Evolutionary conservation across 768 basidiomycete species (phyloP).

Genomic region (Leccinum rimulosum): DNA sequence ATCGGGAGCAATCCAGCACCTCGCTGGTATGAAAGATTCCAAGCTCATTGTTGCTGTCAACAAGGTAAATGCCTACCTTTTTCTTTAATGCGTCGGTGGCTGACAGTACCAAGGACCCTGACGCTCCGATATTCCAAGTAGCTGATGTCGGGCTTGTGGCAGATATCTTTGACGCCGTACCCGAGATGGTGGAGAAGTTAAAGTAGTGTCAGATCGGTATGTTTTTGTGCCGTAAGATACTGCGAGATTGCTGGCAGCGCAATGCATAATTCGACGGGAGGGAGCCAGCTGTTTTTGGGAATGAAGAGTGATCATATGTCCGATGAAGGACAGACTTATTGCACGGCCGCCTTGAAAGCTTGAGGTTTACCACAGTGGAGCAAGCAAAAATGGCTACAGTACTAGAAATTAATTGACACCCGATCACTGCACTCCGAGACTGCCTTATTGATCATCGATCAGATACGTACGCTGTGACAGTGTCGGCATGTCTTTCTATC

Average conservation of each 20-base stretch:
- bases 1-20: constrained; percentile 97
- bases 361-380: too few species aligned
- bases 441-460: too few species aligned
- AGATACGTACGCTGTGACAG: too few species aligned
- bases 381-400: too few species aligned
- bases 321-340: too few species aligned
- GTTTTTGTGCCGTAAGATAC: constrained; percentile 17
- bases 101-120: constrained; percentile 68
- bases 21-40: constrained; percentile 99
- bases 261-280: not conserved
- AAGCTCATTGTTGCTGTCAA: constrained; percentile 98
- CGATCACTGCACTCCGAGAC: too few species aligned
- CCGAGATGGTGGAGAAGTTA: constrained; percentile 85
- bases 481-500: constrained; percentile 34
- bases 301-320: not conserved
- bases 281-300: not conserved
- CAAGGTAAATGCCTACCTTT: constrained; percentile 54
- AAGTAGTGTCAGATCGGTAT: constrained; percentile 40
- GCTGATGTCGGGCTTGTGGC: constrained; percentile 94
- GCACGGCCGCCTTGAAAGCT: too few species aligned
- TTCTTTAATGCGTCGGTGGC: not conserved
- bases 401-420: too few species aligned
- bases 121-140: constrained; percentile 98
- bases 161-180: constrained; percentile 90
- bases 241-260: not conserved